Conservation (phyloP, 2,329 filamentous ascomycete species). For the Pseudogymnoascus sp. region DNA sequence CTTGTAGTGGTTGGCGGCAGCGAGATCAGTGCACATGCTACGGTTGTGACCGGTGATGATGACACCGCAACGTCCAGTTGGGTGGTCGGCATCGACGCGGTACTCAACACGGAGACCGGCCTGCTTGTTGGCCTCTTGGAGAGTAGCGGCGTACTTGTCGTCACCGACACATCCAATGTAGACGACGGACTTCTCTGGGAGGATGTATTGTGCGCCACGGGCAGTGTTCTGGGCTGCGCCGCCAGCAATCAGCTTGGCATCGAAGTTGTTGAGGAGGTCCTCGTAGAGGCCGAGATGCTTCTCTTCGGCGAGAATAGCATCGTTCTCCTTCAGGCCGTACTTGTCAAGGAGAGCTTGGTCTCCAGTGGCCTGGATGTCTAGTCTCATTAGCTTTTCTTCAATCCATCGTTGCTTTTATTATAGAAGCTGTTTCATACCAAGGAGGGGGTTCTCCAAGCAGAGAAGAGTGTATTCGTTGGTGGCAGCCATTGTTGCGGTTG, state of each 20-base stretch:
- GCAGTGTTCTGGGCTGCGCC: conserved; percentile 97
- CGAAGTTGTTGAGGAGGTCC: conserved; percentile 83
- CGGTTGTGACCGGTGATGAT: conserved; percentile 96
- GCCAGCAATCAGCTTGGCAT: conserved; percentile 90
- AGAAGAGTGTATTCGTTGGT: conserved; percentile 78
- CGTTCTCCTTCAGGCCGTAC: conserved; percentile 90
- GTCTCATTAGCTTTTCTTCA: background rate
- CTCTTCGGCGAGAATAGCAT: conserved; percentile 91
- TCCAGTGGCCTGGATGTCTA: conserved; percentile 85
- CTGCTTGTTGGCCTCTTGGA: conserved; percentile 76
- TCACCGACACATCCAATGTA: conserved; percentile 91
- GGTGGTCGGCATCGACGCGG: conserved; percentile 73
- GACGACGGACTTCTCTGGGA: conserved; percentile 79
- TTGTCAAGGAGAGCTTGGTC: conserved; percentile 80
- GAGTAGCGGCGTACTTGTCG: conserved; percentile 89
- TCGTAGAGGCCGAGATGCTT: conserved; percentile 88
- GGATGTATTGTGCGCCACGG: conserved; percentile 91
- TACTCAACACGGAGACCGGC: conserved; percentile 92
- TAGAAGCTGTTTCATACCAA: conserved; percentile 53
- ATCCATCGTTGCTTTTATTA: background rate
- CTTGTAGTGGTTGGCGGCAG: conserved; percentile 95
- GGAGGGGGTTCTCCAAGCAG: conserved; percentile 93
- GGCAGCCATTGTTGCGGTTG: conserved; percentile 53
- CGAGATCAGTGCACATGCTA: conserved; percentile 89
- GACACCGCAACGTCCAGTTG: conserved; percentile 90